phyloP scores from a whole-genome alignment of 257 asterid genomes.

The Anisodus acutangulus region DNA sequence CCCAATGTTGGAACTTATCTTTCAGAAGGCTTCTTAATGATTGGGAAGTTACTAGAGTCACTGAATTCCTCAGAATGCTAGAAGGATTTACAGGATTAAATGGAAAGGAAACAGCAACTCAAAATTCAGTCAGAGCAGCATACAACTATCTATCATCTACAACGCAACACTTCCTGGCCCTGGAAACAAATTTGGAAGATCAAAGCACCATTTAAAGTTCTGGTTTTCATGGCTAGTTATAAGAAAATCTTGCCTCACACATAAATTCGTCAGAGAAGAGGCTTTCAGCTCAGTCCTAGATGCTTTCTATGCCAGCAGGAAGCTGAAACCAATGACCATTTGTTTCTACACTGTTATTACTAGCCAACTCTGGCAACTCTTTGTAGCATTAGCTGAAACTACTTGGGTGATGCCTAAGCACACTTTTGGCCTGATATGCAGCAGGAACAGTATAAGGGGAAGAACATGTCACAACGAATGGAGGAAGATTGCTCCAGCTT shows the following conservation, averaged over 20 bases:
- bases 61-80: not conserved
- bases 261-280: not conserved
- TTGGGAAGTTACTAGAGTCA: not conserved
- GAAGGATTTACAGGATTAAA: not conserved
- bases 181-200: constrained; percentile 10
- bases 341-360: not conserved
- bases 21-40: not conserved
- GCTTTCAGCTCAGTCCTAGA: constrained; percentile 16
- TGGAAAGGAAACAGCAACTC: not conserved
- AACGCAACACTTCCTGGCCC: not conserved
- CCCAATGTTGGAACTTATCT: no score
- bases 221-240: not conserved
- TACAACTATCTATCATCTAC: not conserved
- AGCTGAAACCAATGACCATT: constrained; percentile 7
- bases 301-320: constrained; percentile 2
- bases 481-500: not conserved
- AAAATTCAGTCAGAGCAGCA: no score
- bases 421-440: not conserved
- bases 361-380: constrained; percentile 3
- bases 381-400: not conserved
- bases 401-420: not conserved
- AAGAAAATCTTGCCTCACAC: not conserved
- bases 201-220: not conserved
- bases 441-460: not conserved
- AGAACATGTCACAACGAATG: constrained; percentile 4